Percentiles rank a stretch among this genome's conserved stretches.
These are phyloP conservation scores for Pseudocercospora cruenta DNA, from an alignment of 2,329 filamentous ascomycete genomes.

Conservation along the genomic window DNA sequence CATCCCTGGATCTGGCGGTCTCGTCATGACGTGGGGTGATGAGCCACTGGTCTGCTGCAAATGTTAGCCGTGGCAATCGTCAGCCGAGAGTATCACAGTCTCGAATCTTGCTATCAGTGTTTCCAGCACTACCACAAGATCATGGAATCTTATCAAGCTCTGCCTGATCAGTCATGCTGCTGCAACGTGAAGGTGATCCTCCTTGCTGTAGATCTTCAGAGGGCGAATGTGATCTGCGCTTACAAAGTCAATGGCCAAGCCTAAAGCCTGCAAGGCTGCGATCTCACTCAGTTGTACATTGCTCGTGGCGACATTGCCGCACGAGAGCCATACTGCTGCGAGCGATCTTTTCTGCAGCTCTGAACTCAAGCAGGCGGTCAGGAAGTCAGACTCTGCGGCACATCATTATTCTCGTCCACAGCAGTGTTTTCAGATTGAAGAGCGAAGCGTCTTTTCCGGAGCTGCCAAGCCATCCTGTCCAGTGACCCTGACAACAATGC, in stretches of 20 bases:
- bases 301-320: too few relatives aligned
- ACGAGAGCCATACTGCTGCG: too few relatives aligned
- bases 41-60: neutral
- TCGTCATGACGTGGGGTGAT: constrained; percentile 7
- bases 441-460: neutral
- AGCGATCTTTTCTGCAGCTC: too few relatives aligned
- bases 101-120: neutral
- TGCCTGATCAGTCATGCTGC: neutral
- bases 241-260: neutral
- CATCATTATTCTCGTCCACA: too few relatives aligned
- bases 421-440: too few relatives aligned
- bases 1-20: neutral
- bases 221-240: neutral
- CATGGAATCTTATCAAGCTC: neutral
- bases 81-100: neutral
- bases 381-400: too few relatives aligned
- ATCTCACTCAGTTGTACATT: too few relatives aligned
- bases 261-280: too few relatives aligned
- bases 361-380: too few relatives aligned
- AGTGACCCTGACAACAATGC: neutral
- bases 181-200: too few relatives aligned
- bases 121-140: neutral
- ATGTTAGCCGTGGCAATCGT: constrained; percentile 2
- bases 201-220: too few relatives aligned
- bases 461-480: neutral